Conservation (phyloP, 2,329 filamentous ascomycete genomes). For the Myriosclerotinia curreyana region DNA sequence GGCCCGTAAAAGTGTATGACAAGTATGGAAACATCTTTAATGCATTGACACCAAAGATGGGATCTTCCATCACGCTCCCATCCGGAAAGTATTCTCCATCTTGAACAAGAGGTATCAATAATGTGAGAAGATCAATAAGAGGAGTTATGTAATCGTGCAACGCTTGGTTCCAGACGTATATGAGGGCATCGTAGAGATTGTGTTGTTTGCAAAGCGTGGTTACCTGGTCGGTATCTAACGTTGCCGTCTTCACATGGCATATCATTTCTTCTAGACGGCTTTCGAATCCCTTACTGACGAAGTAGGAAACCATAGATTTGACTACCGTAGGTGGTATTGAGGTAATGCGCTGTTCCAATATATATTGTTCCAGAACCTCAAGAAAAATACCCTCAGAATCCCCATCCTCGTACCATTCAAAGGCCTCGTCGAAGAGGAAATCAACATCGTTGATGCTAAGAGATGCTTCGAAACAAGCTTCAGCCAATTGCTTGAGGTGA, state of each 20-base stretch:
- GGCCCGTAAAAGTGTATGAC: conserved; percentile 84
- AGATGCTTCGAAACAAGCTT: conserved; percentile 81
- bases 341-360: conserved; percentile 73
- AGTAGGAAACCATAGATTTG: conserved; percentile 81
- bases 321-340: conserved; percentile 77
- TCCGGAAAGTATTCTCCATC: conserved; percentile 52
- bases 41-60: conserved; percentile 66
- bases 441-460: conserved; percentile 73
- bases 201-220: conserved; percentile 89
- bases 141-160: conserved; percentile 88
- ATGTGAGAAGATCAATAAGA: conserved; percentile 72
- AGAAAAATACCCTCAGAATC: conserved; percentile 74
- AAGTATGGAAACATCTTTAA: conserved; percentile 94
- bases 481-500: conserved; percentile 72
- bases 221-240: conserved; percentile 90
- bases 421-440: conserved; percentile 88
- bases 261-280: conserved; percentile 87
- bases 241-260: conserved; percentile 84
- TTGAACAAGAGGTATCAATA: conserved; percentile 61
- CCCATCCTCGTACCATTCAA: conserved; percentile 82
- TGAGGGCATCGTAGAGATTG: conserved; percentile 87
- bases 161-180: conserved; percentile 95
- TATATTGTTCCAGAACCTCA: conserved; percentile 82
- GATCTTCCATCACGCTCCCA: conserved; percentile 55
- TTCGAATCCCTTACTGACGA: conserved; percentile 71